Conservation (phyloP, 73 alveolate species). For the Uronychia setigera region DNA sequence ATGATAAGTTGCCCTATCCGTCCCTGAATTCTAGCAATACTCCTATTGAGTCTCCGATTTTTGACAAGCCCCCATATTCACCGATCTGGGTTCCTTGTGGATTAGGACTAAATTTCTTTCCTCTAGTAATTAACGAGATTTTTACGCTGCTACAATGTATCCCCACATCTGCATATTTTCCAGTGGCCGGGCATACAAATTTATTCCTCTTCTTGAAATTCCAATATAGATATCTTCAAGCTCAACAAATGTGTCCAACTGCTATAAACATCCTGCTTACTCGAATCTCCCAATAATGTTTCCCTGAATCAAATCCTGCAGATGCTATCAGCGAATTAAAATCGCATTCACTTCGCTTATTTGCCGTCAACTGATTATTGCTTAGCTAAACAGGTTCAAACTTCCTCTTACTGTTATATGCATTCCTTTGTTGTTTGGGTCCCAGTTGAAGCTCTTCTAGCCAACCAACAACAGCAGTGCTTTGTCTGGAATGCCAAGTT, state of each 20-base stretch:
- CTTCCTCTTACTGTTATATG: conserved; percentile 32
- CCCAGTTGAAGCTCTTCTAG: conserved; percentile 60
- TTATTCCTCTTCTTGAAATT: conserved; percentile 30
- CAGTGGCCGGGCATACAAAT: conserved; percentile 35
- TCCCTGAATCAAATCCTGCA: conserved; percentile 53
- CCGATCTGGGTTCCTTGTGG: conserved; percentile 24
- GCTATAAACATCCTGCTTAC: background rate
- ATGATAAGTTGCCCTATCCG: conserved; percentile 45
- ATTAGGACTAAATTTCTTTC: conserved; percentile 49
- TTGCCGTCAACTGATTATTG: conserved; percentile 58
- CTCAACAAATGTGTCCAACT: conserved; percentile 59
- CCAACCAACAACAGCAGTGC: conserved; percentile 60
- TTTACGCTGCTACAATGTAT: conserved; percentile 53
- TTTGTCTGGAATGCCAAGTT: conserved; percentile 35
- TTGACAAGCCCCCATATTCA: conserved; percentile 62
- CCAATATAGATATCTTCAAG: conserved; percentile 64
- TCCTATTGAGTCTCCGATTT: conserved; percentile 58
- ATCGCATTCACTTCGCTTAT: conserved; percentile 49
- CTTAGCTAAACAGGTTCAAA: conserved; percentile 5
- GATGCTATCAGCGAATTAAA: conserved; percentile 56
- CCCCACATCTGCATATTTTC: conserved; percentile 66
- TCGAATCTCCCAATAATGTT: conserved; percentile 65
- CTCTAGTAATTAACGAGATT: background rate
- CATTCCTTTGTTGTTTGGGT: conserved; percentile 53
- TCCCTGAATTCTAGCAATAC: conserved; percentile 51